Base-by-base conservation (phyloP, 257 asterid species). In the Ophiorrhiza pumila region DNA sequence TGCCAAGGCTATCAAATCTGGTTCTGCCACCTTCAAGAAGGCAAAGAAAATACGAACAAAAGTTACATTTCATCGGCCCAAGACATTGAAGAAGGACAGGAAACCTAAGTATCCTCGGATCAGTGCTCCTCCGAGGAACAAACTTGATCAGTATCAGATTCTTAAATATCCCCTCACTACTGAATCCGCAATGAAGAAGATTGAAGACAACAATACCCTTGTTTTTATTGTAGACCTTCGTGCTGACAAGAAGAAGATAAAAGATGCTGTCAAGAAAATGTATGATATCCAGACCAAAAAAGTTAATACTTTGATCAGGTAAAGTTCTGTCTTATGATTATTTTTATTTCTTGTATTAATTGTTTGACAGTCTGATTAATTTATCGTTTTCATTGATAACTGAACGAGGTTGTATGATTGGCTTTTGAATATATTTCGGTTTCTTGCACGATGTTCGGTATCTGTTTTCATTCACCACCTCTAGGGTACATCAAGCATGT, bases 121-220 rank as follows among this genome's bases (percentile, higher is more conserved):
- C 71, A 80, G 84, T 27, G 84, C 84, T 42, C 76, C 84, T 29
- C 77, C 79, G 1, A 77, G 81, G 74, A 76, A 76, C 79, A 80
- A 80, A 53, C 71, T 80, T 43, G 84, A 80, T 46, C 84, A 80
- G 12, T 80, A 72, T 52, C 81, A 80, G 74, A 76, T 76, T 58
- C 74, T 80, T n/a, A 80, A 80, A 37, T 80, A 73, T 73, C 84
- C 84, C 8, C 76, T 80, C 65, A 80, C 84, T 22, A 80, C 84
- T 8, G 84, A 80, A 69, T 80, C 84, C 18, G 84, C 84, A 39
- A 80, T 80, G 84, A 80, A 80, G 68, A 80, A 80, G 53, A 80
- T 80, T 64, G 84, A 80, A 70, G 84, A 80, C 68, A 80, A 80
- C 74, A 80, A 80, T 13, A 80, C 84, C 52, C 72, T 80, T 59